Evolutionary conservation across 352 stramenopile genomes (phyloP).

Genomic region (Phytopythium kandeliae): DNA sequence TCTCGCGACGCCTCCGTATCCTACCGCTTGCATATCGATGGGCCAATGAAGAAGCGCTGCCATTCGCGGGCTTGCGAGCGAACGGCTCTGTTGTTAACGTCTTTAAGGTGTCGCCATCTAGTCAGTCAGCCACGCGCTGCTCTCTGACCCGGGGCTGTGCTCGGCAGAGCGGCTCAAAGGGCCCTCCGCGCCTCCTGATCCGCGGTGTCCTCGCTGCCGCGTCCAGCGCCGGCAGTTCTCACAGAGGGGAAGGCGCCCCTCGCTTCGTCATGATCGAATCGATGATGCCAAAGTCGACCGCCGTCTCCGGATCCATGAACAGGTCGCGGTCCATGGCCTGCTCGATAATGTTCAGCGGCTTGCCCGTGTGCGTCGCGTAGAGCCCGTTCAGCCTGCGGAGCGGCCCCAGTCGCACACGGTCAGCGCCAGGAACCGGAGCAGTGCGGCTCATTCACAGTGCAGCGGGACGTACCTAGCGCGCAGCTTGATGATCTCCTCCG

Average conservation of each 20-base stretch:
- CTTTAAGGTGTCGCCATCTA: neutral
- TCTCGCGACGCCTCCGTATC: neutral
- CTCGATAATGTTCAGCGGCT: conserved; percentile 74
- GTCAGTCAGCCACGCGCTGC: neutral
- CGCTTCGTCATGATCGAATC: conserved; percentile 77
- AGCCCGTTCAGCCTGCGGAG: conserved; percentile 60
- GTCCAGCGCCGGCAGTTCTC: neutral
- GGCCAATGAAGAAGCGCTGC: neutral
- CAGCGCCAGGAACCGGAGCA: too few species aligned
- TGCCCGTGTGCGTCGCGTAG: conserved; percentile 66
- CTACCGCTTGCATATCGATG: conserved; percentile 3
- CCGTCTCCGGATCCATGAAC: conserved; percentile 77
- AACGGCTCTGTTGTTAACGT: conserved; percentile 2
- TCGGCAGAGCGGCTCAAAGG: too few species aligned
- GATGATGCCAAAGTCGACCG: conserved; percentile 79
- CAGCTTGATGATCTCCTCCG: conserved; percentile 97
- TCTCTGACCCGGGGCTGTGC: too few species aligned
- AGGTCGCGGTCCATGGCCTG: conserved; percentile 84
- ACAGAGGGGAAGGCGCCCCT: conserved; percentile 9
- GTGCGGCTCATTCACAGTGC: too few species aligned
- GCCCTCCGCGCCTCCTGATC: neutral
- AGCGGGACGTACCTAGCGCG: conserved; percentile 52
- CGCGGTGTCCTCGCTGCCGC: neutral
- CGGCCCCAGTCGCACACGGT: neutral
- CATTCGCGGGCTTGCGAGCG: neutral